phyloP scores from a whole-genome alignment of 371 early-diverging fungal species.

The Haplosporangium sp. region DNA sequence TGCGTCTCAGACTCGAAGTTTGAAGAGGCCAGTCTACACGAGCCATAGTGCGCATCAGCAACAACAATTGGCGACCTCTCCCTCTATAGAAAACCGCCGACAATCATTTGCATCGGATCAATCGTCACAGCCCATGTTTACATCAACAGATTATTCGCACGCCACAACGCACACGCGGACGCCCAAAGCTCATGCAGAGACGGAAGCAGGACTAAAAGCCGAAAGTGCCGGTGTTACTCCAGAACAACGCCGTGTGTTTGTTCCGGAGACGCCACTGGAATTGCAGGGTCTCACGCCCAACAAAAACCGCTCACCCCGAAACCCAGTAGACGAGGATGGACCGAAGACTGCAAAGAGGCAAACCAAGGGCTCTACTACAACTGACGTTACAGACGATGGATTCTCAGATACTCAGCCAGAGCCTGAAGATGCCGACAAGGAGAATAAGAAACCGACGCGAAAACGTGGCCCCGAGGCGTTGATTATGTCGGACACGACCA shows the following conservation, averaged over 20 bases:
- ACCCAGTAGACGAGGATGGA: neutral
- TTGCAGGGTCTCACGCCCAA: conserved; percentile 21
- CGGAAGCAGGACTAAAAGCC: neutral
- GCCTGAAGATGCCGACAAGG: conserved; percentile 16
- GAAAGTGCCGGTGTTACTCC: neutral
- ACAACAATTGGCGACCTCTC: neutral
- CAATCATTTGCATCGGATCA: conserved; percentile 21
- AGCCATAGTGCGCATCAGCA: neutral
- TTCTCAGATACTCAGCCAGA: neutral
- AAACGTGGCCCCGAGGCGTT: neutral
- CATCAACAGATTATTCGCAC: conserved; percentile 7
- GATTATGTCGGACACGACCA: neutral
- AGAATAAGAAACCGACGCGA: conserved; percentile 15
- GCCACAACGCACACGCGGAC: neutral
- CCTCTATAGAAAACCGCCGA: neutral
- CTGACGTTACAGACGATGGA: neutral
- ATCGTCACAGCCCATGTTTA: conserved; percentile 48
- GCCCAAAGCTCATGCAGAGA: neutral
- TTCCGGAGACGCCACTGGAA: conserved; percentile 30
- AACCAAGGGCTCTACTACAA: neutral
- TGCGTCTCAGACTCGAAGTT: neutral
- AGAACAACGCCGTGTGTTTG: conserved; percentile 4
- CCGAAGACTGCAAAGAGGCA: neutral
- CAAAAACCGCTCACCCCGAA: neutral
- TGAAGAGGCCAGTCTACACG: neutral